Evolutionary conservation across 306 rosid genomes (phyloP).

Genomic region (Quercus wislizeni): DNA sequence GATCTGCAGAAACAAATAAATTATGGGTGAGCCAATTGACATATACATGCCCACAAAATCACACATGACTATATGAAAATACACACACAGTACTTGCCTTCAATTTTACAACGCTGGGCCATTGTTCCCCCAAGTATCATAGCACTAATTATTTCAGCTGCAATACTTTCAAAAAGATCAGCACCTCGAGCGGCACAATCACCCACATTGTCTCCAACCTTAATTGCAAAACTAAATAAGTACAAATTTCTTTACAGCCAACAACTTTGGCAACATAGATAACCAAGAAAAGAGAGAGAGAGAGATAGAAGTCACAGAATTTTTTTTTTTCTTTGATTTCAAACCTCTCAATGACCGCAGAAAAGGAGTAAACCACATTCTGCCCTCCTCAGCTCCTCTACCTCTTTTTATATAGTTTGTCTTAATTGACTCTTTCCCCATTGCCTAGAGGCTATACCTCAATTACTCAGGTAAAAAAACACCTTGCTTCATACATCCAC

Average conservation of each 20-base stretch:
- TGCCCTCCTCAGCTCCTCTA: neutral
- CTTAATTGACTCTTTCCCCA: no score
- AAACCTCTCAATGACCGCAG: neutral
- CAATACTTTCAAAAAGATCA: conserved; percentile 98
- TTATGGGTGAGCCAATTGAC: conserved; percentile 28
- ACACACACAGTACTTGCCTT: conserved; percentile 46
- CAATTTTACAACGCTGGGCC: conserved; percentile 94
- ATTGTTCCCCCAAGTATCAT: conserved; percentile 98
- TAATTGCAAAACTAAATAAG: conserved; percentile 26
- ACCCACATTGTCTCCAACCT: conserved; percentile 99
- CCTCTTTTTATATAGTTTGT: no score
- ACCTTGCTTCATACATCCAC: no score
- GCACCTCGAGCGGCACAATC: conserved; percentile 99
- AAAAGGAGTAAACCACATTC: neutral
- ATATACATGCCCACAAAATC: conserved; percentile 12
- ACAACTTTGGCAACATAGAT: conserved; percentile 3
- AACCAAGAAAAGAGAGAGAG: conserved; percentile 5
- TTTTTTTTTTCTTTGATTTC: neutral
- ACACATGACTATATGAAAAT: conserved; percentile 4
- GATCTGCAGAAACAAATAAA: conserved; percentile 62
- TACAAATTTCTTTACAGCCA: conserved; percentile 13
- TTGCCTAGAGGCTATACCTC: no score
- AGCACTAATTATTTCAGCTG: conserved; percentile 98
- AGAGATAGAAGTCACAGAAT: conserved; percentile 3
- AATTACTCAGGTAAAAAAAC: no score